Evolutionary conservation across 2,329 filamentous ascomycete species (phyloP).

Genomic region (Cercospora sesami): DNA sequence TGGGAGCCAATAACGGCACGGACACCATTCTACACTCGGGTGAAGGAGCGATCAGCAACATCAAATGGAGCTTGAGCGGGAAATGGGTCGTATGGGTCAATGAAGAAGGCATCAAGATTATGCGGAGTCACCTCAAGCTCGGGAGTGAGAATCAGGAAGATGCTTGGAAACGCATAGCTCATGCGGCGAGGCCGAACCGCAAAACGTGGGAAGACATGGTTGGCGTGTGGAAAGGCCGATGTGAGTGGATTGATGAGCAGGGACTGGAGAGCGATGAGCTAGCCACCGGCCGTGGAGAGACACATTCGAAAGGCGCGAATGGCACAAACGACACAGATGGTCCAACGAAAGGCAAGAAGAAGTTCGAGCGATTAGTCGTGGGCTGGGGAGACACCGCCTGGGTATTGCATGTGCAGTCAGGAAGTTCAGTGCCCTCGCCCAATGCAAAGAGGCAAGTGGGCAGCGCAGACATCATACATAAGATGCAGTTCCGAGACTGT

Average conservation of each 20-base stretch:
- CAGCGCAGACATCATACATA: slow-evolving; percentile 85
- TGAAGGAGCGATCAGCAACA: slow-evolving; percentile 84
- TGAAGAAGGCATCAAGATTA: slow-evolving; percentile 96
- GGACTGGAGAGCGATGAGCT: slow-evolving; percentile 72
- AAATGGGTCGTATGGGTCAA: slow-evolving; percentile 95
- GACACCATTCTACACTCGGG: slow-evolving; percentile 88
- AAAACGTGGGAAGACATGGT: slow-evolving; percentile 96
- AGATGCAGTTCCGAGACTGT: slow-evolving; percentile 87
- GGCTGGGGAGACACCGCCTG: slow-evolving; percentile 97
- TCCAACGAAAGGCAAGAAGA: slow-evolving; percentile 34
- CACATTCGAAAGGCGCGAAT: slow-evolving; percentile 32
- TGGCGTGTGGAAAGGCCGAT: slow-evolving; percentile 85
- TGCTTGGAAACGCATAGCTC: slow-evolving; percentile 92
- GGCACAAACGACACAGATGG: slow-evolving; percentile 30
- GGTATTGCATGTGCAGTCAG: slow-evolving; percentile 81
- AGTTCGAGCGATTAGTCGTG: slow-evolving; percentile 75
- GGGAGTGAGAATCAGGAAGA: slow-evolving; percentile 74
- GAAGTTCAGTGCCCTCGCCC: slow-evolving; percentile 64
- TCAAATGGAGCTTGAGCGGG: slow-evolving; percentile 92
- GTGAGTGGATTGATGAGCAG: slow-evolving; percentile 89
- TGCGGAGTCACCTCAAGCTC: slow-evolving; percentile 83
- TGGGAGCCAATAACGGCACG: slow-evolving; percentile 72
- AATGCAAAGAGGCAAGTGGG: slow-evolving; percentile 73
- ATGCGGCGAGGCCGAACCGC: slow-evolving; percentile 83
- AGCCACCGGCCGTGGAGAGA: slow-evolving; percentile 40